These are phyloP conservation scores for Nemania abortiva DNA, from an alignment of 2,329 filamentous ascomycete genomes.

Conservation along the genomic window DNA sequence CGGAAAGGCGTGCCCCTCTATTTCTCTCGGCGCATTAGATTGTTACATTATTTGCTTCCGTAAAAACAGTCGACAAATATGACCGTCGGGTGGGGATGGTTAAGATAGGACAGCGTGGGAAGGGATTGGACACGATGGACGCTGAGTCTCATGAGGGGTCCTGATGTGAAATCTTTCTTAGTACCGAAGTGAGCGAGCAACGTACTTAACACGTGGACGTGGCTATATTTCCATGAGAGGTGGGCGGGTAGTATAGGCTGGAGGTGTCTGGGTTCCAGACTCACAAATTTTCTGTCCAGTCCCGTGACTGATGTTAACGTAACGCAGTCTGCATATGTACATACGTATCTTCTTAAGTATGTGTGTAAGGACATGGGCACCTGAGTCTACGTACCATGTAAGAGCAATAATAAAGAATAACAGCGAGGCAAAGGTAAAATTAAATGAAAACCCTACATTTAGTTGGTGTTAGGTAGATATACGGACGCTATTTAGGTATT, in stretches of 20 bases:
- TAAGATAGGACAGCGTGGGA: background rate
- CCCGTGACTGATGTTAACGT: constrained; percentile 14
- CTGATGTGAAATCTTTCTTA: background rate
- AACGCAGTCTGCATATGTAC: constrained; percentile 20
- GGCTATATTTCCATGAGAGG: background rate
- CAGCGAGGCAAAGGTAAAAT: background rate
- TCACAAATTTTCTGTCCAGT: constrained; percentile 6
- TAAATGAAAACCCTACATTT: background rate
- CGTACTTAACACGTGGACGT: background rate
- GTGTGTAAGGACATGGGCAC: constrained; percentile 17
- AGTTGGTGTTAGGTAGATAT: background rate
- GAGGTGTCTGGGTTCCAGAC: background rate
- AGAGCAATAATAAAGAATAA: no score
- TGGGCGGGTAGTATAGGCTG: background rate
- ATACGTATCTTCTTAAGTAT: background rate
- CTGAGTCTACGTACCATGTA: background rate
- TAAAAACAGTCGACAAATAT: background rate
- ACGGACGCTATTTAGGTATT: no score
- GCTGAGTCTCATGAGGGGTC: background rate
- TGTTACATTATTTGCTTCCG: background rate
- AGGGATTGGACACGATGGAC: background rate
- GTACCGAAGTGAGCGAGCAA: background rate
- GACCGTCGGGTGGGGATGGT: background rate
- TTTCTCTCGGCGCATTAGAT: background rate
- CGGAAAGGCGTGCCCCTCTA: background rate